phyloP scores from a whole-genome alignment of 768 basidiomycete genomes.

The Coprinopsis strossmayeri region DNA sequence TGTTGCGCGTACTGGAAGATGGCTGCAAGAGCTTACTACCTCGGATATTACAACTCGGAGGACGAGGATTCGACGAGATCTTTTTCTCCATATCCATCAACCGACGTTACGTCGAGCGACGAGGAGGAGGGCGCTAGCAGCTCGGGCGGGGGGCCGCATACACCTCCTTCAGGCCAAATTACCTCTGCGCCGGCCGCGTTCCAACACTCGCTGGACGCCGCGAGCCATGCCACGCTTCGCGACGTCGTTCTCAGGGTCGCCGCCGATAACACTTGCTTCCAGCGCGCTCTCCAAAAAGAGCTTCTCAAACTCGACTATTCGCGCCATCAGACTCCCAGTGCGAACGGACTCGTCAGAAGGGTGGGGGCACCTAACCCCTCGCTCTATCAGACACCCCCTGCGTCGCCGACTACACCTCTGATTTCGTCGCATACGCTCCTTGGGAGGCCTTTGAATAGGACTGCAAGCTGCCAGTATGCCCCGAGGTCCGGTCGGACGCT shows the following conservation, averaged over 20 bases:
- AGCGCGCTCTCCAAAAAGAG: constrained; percentile 33
- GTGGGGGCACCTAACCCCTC: background rate
- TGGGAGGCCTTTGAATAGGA: too few species aligned
- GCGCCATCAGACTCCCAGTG: background rate
- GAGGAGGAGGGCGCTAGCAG: background rate
- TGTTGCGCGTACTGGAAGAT: background rate
- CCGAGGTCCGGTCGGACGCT: too few species aligned
- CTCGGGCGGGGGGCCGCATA: background rate
- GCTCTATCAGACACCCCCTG: too few species aligned
- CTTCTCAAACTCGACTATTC: constrained; percentile 14
- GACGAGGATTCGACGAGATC: background rate
- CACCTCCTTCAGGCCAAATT: background rate
- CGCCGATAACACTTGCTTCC: constrained; percentile 26
- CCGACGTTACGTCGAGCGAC: background rate
- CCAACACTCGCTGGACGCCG: constrained; percentile 28
- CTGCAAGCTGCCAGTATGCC: too few species aligned
- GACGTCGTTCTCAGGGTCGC: constrained; percentile 32
- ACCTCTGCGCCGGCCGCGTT: constrained; percentile 12
- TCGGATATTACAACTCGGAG: background rate
- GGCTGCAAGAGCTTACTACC: background rate
- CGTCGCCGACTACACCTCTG: too few species aligned
- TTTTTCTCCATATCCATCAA: background rate
- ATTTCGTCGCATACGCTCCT: too few species aligned
- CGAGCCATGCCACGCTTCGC: constrained; percentile 32
- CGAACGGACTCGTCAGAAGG: background rate